Evolutionary conservation across 208 protist species (phyloP), one percentile per base, ranked within the genome.

Genomic region (Naegleria fowleri): DNA sequence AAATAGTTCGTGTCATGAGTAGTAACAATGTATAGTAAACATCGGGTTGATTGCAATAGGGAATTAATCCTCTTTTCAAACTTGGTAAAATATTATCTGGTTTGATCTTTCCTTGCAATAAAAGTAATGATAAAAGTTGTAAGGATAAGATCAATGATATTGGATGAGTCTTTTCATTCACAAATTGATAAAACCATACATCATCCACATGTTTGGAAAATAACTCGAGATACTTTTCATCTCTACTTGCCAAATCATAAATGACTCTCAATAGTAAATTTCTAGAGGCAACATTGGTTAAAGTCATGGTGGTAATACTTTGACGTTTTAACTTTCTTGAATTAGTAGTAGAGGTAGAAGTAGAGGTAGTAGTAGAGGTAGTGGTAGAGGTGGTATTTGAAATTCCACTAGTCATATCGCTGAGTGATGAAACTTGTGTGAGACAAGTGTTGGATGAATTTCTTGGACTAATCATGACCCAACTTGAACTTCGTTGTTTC

Each of bases 171-270:
- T 58, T 88, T 36, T 88, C 41, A 59, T 58, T n/a, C 5, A 88
- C 41, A 58, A 88, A 88, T 88, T 88, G 85, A 88, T 88, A 88
- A 36, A 88, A 88, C 85, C 85, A 88, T 59, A 29, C 40, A 22
- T 40, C 19, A 58, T 88, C 43, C 6, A 88, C 85, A 51, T 58
- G 22, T 88, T 39, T 51, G 0, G 16, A 88, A 38, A 88, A 58
- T 33, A 58, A 33, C 1, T 88, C 85, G 9, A 88, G n/a, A 29
- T 88, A 58, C 16, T n/a, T 38, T 38, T 38, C 43, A 58, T 58
- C 33, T 88, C 29, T 16, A 38, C 33, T 38, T 29, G 16, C 15
- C 25, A 86, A 86, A 86, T 86, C 83, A 43, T 86, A 86, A 48
- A 86, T 19, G 9, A 86, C 29, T 86, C 41, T 43, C 38, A 86